Percentiles rank a stretch among this genome's conserved stretches.
These are phyloP conservation scores for Vanderwaltozyma tropicalis DNA, from an alignment of 805 yeast species.

Conservation along the genomic window DNA sequence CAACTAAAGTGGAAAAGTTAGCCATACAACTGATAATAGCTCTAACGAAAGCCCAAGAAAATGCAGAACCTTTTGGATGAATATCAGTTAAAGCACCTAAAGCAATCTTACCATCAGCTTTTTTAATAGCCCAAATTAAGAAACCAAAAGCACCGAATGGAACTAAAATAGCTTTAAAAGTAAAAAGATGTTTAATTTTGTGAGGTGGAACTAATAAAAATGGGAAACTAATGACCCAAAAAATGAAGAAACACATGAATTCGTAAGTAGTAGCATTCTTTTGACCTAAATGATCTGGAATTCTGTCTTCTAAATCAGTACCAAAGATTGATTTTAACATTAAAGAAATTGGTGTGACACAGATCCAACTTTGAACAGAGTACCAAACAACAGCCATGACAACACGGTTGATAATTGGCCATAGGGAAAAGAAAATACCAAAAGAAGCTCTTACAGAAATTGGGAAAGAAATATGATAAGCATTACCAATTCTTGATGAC, in stretches of 20 bases:
- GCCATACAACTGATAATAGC: conserved; percentile 67
- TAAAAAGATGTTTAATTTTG: conserved; percentile 69
- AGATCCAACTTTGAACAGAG: conserved; percentile 76
- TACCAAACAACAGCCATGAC: conserved; percentile 86
- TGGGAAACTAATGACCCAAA: conserved; percentile 73
- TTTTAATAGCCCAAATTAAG: conserved; percentile 72
- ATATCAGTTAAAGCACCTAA: conserved; percentile 16
- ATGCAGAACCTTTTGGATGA: conserved; percentile 17
- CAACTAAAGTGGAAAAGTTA: conserved; percentile 69
- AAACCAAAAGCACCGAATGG: conserved; percentile 81
- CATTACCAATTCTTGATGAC: conserved; percentile 71
- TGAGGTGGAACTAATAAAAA: conserved; percentile 77
- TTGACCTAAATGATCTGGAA: conserved; percentile 50
- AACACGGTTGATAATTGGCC: conserved; percentile 84
- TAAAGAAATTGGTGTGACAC: conserved; percentile 70
- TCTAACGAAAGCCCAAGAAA: conserved; percentile 59
- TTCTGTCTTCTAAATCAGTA: conserved; percentile 46
- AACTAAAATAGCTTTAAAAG: conserved; percentile 65
- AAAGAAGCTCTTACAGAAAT: conserved; percentile 72
- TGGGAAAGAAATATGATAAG: conserved; percentile 78
- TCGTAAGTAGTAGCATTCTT: conserved; percentile 61
- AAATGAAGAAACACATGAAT: conserved; percentile 67
- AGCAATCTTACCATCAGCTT: conserved; percentile 50
- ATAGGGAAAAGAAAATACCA: conserved; percentile 76
- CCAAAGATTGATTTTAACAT: conserved; percentile 75